Evolutionary conservation across 805 yeast species (phyloP).

Genomic region (Candida ovalis): DNA sequence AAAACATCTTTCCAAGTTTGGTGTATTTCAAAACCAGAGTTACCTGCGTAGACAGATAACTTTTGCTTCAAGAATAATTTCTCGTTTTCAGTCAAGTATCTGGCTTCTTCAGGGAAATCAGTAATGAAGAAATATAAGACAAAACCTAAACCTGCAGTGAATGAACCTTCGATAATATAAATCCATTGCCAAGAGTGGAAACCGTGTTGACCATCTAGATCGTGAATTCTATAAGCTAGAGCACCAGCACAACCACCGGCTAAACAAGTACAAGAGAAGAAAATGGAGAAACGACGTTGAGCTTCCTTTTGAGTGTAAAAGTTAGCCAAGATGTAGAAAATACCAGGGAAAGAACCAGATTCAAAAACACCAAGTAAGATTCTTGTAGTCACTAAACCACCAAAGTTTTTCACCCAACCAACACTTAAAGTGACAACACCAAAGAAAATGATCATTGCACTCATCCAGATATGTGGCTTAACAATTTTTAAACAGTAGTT

Average conservation of each 20-base stretch:
- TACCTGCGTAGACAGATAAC: constrained; percentile 48
- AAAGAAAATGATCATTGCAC: constrained; percentile 55
- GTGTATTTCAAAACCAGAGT: constrained; percentile 47
- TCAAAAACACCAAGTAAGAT: constrained; percentile 66
- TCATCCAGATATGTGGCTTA: constrained; percentile 63
- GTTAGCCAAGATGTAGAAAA: constrained; percentile 64
- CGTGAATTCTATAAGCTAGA: constrained; percentile 60
- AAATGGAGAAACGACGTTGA: constrained; percentile 64
- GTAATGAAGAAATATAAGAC: constrained; percentile 46
- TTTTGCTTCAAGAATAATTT: constrained; percentile 54
- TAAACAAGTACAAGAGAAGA: constrained; percentile 66
- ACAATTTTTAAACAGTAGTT: constrained; percentile 57
- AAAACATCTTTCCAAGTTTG: constrained; percentile 43
- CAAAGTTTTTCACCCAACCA: constrained; percentile 59
- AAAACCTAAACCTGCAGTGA: constrained; percentile 33
- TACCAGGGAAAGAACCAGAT: constrained; percentile 71
- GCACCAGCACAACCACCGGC: constrained; percentile 82
- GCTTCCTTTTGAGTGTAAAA: constrained; percentile 64
- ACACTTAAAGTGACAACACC: constrained; percentile 62
- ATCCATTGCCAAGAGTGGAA: constrained; percentile 45
- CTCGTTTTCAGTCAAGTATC: constrained; percentile 50
- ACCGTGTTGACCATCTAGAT: constrained; percentile 45
- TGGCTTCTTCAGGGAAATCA: constrained; percentile 70
- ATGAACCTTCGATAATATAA: constrained; percentile 37
- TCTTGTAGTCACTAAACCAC: constrained; percentile 58